Conservation (phyloP, 306 rosid species). For the Trichosanthes truncata region DNA sequence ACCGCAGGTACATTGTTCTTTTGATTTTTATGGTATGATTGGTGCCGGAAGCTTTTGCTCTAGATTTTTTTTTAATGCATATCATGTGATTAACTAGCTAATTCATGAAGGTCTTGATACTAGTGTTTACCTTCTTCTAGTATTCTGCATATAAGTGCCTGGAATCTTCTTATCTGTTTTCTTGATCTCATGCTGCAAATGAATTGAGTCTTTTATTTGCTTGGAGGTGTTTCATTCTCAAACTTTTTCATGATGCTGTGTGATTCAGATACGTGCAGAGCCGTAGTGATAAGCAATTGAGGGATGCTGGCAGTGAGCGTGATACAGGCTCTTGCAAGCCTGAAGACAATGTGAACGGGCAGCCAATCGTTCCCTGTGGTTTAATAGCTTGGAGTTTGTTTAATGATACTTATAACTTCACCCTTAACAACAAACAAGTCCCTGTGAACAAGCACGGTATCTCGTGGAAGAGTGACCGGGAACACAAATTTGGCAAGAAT, state of each 20-base stretch:
- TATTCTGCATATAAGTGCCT: background rate
- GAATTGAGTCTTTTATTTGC: background rate
- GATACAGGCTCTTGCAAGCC: constrained; percentile 48
- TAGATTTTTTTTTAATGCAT: too few relatives aligned
- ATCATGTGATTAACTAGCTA: background rate
- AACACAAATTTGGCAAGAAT: constrained; percentile 74
- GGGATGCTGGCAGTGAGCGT: constrained; percentile 13
- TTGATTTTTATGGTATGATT: background rate
- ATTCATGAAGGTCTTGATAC: background rate
- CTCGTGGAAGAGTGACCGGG: constrained; percentile 91
- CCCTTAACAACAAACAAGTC: constrained; percentile 26
- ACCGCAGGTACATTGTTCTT: constrained; percentile 49
- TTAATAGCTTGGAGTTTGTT: constrained; percentile 98
- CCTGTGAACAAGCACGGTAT: constrained; percentile 60
- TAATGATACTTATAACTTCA: constrained; percentile 72
- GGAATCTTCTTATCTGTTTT: background rate
- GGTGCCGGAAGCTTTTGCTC: background rate
- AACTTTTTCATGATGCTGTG: background rate
- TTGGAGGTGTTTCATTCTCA: background rate
- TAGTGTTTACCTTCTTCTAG: background rate
- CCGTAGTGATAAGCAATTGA: constrained; percentile 80
- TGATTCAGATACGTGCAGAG: constrained; percentile 79
- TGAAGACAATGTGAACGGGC: constrained; percentile 33
- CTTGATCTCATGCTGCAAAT: background rate
- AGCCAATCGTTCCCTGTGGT: constrained; percentile 73